Evolutionary conservation across 2,329 filamentous ascomycete genomes (phyloP).

Genomic region (Trichophyton schoenleinii): DNA sequence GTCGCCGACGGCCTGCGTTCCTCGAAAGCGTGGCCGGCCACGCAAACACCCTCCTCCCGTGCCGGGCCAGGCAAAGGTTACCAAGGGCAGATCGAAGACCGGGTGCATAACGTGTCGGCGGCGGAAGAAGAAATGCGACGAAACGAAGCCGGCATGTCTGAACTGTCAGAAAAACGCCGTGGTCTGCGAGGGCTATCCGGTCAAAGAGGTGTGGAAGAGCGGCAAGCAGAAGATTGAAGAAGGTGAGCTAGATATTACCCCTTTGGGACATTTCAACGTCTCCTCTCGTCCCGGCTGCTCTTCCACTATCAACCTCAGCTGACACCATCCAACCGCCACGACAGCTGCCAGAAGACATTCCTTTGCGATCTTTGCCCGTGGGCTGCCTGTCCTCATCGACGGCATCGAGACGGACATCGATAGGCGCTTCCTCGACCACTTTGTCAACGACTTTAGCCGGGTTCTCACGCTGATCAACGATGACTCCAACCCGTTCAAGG

Average conservation of each 20-base stretch:
- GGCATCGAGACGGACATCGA: constrained; percentile 72
- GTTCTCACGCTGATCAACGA: constrained; percentile 74
- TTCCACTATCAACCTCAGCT: background rate
- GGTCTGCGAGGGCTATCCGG: constrained; percentile 78
- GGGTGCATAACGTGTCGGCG: constrained; percentile 48
- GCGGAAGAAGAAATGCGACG: constrained; percentile 49
- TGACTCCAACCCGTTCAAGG: constrained; percentile 71
- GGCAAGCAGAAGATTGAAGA: constrained; percentile 65
- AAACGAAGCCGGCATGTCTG: constrained; percentile 38
- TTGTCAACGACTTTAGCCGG: constrained; percentile 63
- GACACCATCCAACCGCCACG: background rate
- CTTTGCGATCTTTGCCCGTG: constrained; percentile 28
- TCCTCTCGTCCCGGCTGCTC: no score
- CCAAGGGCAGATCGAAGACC: constrained; percentile 55
- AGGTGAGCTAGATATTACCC: constrained; percentile 25
- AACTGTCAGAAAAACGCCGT: constrained; percentile 93
- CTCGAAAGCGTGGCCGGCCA: constrained; percentile 62
- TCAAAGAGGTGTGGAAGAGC: constrained; percentile 76
- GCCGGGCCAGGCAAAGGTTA: constrained; percentile 53
- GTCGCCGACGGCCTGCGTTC: constrained; percentile 17
- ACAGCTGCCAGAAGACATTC: constrained; percentile 21
- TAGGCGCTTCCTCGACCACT: constrained; percentile 69
- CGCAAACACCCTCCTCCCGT: constrained; percentile 62
- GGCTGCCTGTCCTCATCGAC: constrained; percentile 53
- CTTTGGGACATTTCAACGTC: background rate